Base-by-base conservation (phyloP, 106 monocot genomes). In the Ottelia alismoides region DNA sequence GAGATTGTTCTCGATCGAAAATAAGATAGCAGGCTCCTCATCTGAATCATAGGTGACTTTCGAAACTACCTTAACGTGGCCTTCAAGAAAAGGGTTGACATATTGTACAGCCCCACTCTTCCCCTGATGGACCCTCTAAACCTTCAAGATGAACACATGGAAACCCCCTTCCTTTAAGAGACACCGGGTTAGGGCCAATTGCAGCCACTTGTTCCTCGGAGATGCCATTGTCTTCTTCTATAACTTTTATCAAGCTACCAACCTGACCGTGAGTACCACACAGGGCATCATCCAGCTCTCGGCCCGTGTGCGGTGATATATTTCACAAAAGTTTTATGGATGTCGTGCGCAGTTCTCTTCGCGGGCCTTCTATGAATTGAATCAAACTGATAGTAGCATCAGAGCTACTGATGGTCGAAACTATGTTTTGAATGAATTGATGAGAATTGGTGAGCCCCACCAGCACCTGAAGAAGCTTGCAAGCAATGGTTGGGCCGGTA, bases 201-300 rank as follows among this genome's bases (percentile, higher is more conserved):
- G 88, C 88, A 20, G 80, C 88, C 44, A 84, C 88, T 64, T 96
- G 88, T 43, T 96, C 94, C 64, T 96, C 94, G 26, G 82, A 73
- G 46, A 79, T 62, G 1, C 84, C 81, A 60, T 66, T 67, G 51
- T 77, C 52, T 25, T 94, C 93, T 27, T 67, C 71, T 23, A 88
- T 69, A 43, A 85, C 78, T 23, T 51, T 69, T 27, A 85, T 58
- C 57, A 96, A 62, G 35, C 78, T 66, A 27, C 78, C 53, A 2
- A 96, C 75, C 63, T 81, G 85, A 23, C 84, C 80, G 25, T 68
- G 61, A 31, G 75, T 66, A 28, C 52, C 68, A 48, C 75, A 61
- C 20, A 96, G 68, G n/a, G n/a, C n/a, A n/a, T n/a, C n/a, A n/a
- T n/a, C n/a, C n/a, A n/a, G n/a, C n/a, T n/a, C n/a, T n/a, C n/a